A percentile compares a stretch with the other conserved stretches of the same genome.
Conservation (phyloP, 768 basidiomycete species). For the Trametes elegans region DNA sequence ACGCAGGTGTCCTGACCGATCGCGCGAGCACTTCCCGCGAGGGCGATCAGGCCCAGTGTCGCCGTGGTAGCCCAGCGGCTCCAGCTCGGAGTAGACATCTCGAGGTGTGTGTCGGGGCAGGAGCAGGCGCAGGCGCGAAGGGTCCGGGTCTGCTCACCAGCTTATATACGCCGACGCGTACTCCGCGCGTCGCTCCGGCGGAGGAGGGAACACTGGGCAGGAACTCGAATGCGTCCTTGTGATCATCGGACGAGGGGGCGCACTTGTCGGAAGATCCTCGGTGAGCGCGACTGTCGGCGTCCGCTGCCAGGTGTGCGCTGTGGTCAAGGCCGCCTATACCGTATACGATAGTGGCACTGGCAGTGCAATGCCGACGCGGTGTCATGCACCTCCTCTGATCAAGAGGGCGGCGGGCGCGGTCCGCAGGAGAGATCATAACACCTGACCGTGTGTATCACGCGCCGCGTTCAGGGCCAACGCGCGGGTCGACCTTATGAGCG, state of each 20-base stretch:
- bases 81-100: neutral
- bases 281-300: neutral
- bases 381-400: neutral
- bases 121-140: neutral
- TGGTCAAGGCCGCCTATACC: neutral
- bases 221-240: slow-evolving; percentile 20
- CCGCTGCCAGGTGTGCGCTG: slow-evolving; percentile 8
- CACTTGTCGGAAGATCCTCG: slow-evolving; percentile 8
- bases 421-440: neutral
- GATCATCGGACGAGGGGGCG: slow-evolving; percentile 10
- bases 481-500: neutral
- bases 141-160: neutral
- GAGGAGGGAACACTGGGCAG: neutral
- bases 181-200: neutral
- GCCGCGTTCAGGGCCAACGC: neutral
- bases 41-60: slow-evolving; percentile 19
- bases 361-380: neutral
- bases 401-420: neutral
- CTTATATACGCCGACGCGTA: neutral
- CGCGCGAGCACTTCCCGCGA: slow-evolving; percentile 29
- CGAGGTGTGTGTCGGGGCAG: neutral
- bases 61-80: neutral
- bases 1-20: slow-evolving; percentile 54
- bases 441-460: neutral
- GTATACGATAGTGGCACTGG: neutral